Base-by-base conservation (phyloP, 805 yeast genomes). In the Gaillardinia entomophila region DNA sequence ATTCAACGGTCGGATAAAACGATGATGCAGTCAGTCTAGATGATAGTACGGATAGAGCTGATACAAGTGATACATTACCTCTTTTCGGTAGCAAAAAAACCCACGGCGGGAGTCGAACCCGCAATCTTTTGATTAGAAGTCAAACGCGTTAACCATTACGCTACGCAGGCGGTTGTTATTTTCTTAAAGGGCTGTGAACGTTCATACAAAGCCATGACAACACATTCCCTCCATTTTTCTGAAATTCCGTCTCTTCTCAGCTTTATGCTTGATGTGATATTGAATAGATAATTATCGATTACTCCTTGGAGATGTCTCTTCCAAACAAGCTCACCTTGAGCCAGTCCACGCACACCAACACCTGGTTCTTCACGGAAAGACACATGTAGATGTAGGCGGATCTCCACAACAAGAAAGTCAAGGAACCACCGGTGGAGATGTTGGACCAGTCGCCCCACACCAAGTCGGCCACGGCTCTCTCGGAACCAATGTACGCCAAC, bases 331-430 rank as follows among this genome's bases (percentile, higher is more conserved):
- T 73, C 41, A 85, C 82, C 71, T 88, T 89, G 41, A 78, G 53
- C 97, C 97, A 89, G 60, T 90, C 97, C 43, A 85, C 61, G 44
- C 78, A 73, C 33, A 89, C 95, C 55, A 88, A 74, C 40, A 87
- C 66, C 72, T 85, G 90, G 71, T 86, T 89, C 68, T 88, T 81
- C 49, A 85, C 76, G 40, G 94, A 79, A 58, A 90, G 75, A 61
- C 90, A 79, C 97, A 90, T 89, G 56, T 85, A 77, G 44, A 90
- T 77, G 62, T 90, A 90, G 19, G 96, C 96, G 19, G 86, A 75
- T 66, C 94, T 82, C 97, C 97, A 89, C 75, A 89, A 84, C 58
- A 86, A 69, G 71, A 82, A 88, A 24, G 97, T 86, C 57, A 85
- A 66, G 32, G 82, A 71, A 52, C 97, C 97, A 41, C 94, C 90